Conservation (phyloP, 305 asterid species). For the Fraxinus velutina region DNA sequence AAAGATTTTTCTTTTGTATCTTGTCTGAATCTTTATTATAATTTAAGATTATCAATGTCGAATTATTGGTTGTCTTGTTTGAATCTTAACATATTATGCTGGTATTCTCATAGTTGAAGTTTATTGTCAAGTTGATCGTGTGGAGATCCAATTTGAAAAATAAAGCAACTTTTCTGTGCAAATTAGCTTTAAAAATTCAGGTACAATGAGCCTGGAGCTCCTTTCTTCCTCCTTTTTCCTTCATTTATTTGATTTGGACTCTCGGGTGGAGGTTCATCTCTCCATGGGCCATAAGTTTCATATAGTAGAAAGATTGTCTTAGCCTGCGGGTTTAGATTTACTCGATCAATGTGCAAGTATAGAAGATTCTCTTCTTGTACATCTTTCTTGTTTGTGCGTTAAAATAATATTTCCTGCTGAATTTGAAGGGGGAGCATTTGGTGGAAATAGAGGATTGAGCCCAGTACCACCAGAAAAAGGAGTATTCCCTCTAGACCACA, state of each 20-base stretch:
- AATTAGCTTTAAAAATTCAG: not conserved
- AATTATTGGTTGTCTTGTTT: not conserved
- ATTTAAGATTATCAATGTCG: not conserved
- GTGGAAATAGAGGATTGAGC: constrained; percentile 87
- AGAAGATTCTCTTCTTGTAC: not conserved
- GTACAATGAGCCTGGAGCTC: not conserved
- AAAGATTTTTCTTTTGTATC: not conserved
- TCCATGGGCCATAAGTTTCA: not conserved
- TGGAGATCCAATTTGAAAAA: not conserved
- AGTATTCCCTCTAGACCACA: constrained; percentile 85
- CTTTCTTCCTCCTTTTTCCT: not conserved
- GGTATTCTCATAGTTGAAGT: not conserved
- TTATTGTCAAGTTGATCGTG: not conserved
- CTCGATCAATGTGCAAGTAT: not conserved
- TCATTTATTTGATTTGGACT: not conserved
- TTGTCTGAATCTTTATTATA: not conserved
- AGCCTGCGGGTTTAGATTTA: not conserved
- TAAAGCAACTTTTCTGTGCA: not conserved
- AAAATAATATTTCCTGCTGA: constrained; percentile 9
- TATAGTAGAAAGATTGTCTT: not conserved
- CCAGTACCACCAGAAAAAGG: constrained; percentile 97
- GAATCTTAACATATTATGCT: not conserved
- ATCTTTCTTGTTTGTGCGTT: not conserved
- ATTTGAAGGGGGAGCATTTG: constrained; percentile 78
- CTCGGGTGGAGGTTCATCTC: not conserved